Conservation (phyloP, 768 basidiomycete species). For the Scleroderma bovista region DNA sequence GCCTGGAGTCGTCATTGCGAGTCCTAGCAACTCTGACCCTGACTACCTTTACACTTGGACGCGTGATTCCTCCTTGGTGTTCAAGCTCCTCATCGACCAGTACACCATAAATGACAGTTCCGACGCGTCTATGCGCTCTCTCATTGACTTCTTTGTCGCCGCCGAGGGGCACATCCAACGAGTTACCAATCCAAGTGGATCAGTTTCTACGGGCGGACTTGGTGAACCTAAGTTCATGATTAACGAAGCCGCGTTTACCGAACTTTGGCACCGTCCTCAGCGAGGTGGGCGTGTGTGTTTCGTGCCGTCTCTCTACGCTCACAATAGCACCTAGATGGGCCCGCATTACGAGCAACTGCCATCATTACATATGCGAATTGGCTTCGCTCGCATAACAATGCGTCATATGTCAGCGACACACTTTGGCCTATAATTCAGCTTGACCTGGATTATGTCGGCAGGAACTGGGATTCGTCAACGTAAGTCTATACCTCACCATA, state of each 20-base stretch:
- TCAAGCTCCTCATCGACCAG: slow-evolving; percentile 52
- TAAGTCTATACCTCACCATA: slow-evolving; percentile 12
- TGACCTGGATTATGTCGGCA: slow-evolving; percentile 71
- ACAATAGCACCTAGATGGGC: slow-evolving; percentile 47
- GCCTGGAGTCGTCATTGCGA: slow-evolving; percentile 52
- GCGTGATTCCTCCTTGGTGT: slow-evolving; percentile 69
- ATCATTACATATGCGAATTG: slow-evolving; percentile 69
- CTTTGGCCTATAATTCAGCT: slow-evolving; percentile 70
- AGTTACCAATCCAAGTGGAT: slow-evolving; percentile 65
- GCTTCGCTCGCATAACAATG: slow-evolving; percentile 48
- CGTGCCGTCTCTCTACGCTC: not conserved
- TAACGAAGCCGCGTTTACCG: slow-evolving; percentile 57
- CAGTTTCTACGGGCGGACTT: slow-evolving; percentile 60
- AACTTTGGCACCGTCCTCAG: slow-evolving; percentile 59
- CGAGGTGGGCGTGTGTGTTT: slow-evolving; percentile 36
- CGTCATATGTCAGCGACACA: slow-evolving; percentile 40
- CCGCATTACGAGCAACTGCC: slow-evolving; percentile 66
- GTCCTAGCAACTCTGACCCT: slow-evolving; percentile 51
- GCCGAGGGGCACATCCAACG: slow-evolving; percentile 59
- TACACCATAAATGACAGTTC: slow-evolving; percentile 48
- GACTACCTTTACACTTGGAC: slow-evolving; percentile 76
- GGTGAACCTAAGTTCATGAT: slow-evolving; percentile 80
- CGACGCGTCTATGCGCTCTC: slow-evolving; percentile 32
- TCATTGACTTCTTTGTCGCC: slow-evolving; percentile 55
- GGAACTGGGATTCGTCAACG: slow-evolving; percentile 63